phyloP scores from a whole-genome alignment of 306 rosid genomes.

The Myrica gale region DNA sequence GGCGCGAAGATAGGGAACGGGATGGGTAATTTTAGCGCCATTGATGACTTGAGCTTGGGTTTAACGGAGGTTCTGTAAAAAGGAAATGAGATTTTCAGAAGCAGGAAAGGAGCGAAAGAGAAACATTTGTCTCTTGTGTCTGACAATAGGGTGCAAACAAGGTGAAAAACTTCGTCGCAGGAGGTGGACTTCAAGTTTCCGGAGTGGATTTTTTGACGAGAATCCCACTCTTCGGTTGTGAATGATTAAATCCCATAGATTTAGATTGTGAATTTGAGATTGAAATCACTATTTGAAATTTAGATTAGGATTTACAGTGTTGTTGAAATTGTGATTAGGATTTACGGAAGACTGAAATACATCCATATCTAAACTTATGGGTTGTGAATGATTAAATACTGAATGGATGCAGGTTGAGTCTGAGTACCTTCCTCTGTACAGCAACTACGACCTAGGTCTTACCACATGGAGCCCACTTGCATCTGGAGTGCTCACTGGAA shows the following conservation, averaged over 20 bases:
- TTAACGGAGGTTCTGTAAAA: not conserved
- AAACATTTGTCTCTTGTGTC: not conserved
- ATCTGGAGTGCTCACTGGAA: constrained; percentile 96
- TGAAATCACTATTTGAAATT: no score
- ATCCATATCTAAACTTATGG: no score
- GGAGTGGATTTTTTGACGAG: not conserved
- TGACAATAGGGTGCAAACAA: not conserved
- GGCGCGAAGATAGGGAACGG: constrained; percentile 53
- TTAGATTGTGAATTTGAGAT: no score
- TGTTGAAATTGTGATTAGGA: no score
- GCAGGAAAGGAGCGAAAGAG: not conserved
- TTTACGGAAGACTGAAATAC: not conserved
- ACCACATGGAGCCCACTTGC: constrained; percentile 98
- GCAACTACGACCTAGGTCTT: constrained; percentile 69
- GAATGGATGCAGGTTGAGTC: constrained; percentile 62
- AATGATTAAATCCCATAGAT: no score
- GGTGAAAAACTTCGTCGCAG: not conserved
- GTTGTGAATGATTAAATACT: not conserved
- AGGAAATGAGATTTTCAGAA: not conserved
- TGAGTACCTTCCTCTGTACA: constrained; percentile 83
- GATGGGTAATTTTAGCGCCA: constrained; percentile 61
- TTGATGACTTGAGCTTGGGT: constrained; percentile 2
- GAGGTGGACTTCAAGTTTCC: not conserved
- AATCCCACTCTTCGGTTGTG: no score
- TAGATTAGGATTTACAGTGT: no score